phyloP scores from a whole-genome alignment of 108 stramenopile genomes.

The Nitzschia sp. region DNA sequence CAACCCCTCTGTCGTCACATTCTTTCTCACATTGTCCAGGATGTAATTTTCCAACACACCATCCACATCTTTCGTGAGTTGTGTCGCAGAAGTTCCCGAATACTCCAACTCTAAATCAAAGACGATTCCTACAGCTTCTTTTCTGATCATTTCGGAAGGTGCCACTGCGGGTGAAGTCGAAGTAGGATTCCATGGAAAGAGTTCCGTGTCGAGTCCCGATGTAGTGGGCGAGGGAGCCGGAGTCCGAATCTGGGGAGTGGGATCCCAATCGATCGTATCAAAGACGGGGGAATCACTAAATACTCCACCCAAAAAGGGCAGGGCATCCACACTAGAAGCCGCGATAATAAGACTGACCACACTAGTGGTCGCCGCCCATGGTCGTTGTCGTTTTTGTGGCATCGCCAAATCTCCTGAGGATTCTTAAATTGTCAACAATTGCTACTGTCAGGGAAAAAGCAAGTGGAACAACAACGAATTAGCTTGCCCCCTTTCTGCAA shows the following conservation, averaged over 20 bases:
- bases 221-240: neutral
- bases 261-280: neutral
- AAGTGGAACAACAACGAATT: neutral
- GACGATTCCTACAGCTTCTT: constrained; percentile 2
- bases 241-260: no score
- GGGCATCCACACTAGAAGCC: neutral
- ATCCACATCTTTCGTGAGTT: constrained; percentile 3
- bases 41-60: constrained; percentile 14
- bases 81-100: neutral
- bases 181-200: neutral
- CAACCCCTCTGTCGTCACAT: neutral
- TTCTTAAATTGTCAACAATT: neutral
- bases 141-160: neutral
- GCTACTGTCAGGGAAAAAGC: neutral
- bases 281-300: neutral
- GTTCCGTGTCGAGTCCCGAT: neutral
- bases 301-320: neutral
- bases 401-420: neutral
- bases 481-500: neutral
- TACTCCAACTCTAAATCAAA: constrained; percentile 12
- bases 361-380: neutral
- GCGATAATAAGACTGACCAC: neutral
- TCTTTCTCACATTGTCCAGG: neutral
- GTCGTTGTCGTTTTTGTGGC: neutral
- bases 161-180: neutral